phyloP scores from a whole-genome alignment of 306 rosid genomes.

The Bauhinia variegata region DNA sequence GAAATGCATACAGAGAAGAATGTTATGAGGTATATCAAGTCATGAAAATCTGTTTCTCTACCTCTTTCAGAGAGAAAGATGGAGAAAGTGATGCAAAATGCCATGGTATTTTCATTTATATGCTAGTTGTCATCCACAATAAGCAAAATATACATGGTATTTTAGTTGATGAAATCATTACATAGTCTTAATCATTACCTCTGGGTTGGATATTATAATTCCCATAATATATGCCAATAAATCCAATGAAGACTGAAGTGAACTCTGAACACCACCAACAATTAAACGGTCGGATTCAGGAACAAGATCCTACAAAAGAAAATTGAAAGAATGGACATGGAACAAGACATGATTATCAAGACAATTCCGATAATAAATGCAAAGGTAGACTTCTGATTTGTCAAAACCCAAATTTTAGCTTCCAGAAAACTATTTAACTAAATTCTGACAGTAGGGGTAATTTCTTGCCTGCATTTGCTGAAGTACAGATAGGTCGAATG shows the following conservation, averaged over 20 bases:
- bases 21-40: background rate
- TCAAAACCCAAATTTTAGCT: background rate
- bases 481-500: conserved; percentile 82
- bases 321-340: conserved; percentile 10
- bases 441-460: background rate
- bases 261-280: conserved; percentile 88
- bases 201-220: conserved; percentile 70
- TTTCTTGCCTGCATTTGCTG: conserved; percentile 86
- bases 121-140: background rate
- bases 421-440: background rate
- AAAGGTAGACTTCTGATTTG: background rate
- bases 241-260: conserved; percentile 82
- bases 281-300: conserved; percentile 75
- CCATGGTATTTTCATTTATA: background rate
- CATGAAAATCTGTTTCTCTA: background rate
- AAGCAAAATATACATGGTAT: background rate
- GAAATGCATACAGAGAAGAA: background rate
- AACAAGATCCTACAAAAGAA: conserved; percentile 60
- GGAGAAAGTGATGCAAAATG: background rate
- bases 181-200: conserved; percentile 52
- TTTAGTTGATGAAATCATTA: background rate
- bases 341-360: conserved; percentile 12
- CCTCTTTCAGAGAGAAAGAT: background rate
- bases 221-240: conserved; percentile 85
- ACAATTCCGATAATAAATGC: no score